phyloP scores from a whole-genome alignment of 1,284 basidiomycete species.

The Fomitopsis betulina region DNA sequence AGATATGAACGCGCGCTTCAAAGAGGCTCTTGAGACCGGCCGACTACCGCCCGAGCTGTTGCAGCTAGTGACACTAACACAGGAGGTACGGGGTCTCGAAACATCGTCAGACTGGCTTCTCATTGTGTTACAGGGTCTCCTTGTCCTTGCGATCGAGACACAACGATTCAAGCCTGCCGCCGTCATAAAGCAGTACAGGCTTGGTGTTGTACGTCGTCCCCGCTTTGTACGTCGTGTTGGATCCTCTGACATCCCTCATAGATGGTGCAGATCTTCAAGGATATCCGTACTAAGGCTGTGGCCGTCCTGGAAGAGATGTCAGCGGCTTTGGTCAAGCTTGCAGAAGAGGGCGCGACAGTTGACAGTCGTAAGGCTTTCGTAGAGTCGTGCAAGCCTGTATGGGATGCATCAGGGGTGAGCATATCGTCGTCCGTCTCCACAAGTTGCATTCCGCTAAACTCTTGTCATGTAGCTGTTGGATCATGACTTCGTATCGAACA shows the following conservation, averaged over 20 bases:
- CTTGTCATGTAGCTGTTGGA: slow-evolving; percentile 43
- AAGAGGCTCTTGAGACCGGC: slow-evolving; percentile 33
- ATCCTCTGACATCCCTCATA: slow-evolving; percentile 22
- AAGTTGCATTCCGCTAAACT: not conserved
- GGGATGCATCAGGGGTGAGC: slow-evolving; percentile 37
- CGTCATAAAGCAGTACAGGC: slow-evolving; percentile 67
- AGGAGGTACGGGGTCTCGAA: slow-evolving; percentile 49
- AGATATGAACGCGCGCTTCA: slow-evolving; percentile 55
- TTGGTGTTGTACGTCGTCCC: slow-evolving; percentile 48
- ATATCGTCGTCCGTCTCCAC: not conserved
- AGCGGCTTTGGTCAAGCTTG: slow-evolving; percentile 40
- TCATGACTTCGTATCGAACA: slow-evolving; percentile 55
- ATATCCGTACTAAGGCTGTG: slow-evolving; percentile 48
- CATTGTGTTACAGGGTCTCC: slow-evolving; percentile 46
- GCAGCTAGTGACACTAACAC: slow-evolving; percentile 65
- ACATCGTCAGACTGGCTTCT: not conserved
- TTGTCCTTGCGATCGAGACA: slow-evolving; percentile 61
- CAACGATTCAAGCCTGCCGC: slow-evolving; percentile 65
- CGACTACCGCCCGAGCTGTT: slow-evolving; percentile 49
- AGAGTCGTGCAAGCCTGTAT: slow-evolving; percentile 42
- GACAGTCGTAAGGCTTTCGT: slow-evolving; percentile 51
- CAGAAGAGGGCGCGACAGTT: slow-evolving; percentile 44
- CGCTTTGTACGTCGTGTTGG: slow-evolving; percentile 3
- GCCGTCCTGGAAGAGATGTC: slow-evolving; percentile 55
- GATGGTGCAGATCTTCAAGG: slow-evolving; percentile 64